Evolutionary conservation across 1,284 basidiomycete species (phyloP), one percentile per base, ranked within the genome.

Genomic region (Cryptococcus floricola): DNA sequence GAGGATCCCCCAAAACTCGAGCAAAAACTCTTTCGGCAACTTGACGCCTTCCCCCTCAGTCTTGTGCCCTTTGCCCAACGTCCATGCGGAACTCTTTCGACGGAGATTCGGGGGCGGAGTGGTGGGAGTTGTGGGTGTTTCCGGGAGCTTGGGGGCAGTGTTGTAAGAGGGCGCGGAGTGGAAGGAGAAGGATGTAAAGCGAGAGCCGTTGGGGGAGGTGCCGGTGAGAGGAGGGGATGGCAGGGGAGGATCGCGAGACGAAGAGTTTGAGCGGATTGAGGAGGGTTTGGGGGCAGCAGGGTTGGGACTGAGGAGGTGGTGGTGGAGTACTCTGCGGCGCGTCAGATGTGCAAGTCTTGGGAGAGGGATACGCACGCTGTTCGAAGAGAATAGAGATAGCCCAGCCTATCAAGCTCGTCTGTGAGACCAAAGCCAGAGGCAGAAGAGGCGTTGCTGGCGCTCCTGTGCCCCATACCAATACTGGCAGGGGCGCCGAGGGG

Each of bases 21-120:
- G 39, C 31, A 76, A 57, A 44, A 73, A 72, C 60, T 77, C 75
- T 45, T 69, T 70, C 3, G 74, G 74, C 31, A 75, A 56, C 62
- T 75, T 75, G 47, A 63, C 42, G 1, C 34, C 54, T 16, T 69
- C 69, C 9, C 50, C 56, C 16, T 69, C 67, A 39, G 58, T 56
- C 48, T 71, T 70, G 34, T 60, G 48, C 7, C 61, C 60, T 16
- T 57, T 52, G 34, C 67, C 47, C 18, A 62, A 54, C 6, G 63
- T 52, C 37, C 60, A 56, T 8, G 61, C 63, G 5, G 56, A 63
- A 4, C 61, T 64, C 59, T 69, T 71, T n/a, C 65, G 54, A 18
- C 58, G 39, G 28, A 27, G 57, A 38, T 25, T 46, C 43, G 44
- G 18, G 41, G 54, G 54, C 18, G 54, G 43, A 18, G 57, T 49